phyloP scores from a whole-genome alignment of 169 alveolate species.

The Eimeria brunetti region DNA sequence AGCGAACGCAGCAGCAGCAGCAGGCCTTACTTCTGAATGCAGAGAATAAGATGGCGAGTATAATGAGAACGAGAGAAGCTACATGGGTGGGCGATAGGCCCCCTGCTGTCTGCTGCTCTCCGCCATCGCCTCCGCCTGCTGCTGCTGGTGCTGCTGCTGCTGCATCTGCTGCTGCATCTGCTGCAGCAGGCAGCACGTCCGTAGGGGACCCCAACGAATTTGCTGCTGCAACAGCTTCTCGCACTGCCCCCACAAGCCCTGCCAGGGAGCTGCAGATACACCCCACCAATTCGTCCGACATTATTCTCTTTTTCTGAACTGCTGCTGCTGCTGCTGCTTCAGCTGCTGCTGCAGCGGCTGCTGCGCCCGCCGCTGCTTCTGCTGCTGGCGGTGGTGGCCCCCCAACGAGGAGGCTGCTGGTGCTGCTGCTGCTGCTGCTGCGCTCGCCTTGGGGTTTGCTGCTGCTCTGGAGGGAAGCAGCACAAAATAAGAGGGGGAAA shows the following conservation, averaged over 20 bases:
- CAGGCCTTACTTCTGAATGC: background rate
- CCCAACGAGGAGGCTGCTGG: too few species aligned
- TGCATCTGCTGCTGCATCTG: background rate
- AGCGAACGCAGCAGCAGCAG: background rate
- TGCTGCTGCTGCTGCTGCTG: too few species aligned
- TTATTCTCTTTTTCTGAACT: too few species aligned
- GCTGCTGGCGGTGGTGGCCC: too few species aligned
- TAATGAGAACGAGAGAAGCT: constrained; percentile 21
- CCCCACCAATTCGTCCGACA: constrained; percentile 13
- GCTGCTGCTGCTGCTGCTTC: background rate
- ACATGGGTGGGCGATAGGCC: constrained; percentile 27
- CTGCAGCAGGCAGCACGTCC: constrained; percentile 6
- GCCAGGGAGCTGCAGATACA: background rate
- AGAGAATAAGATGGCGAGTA: constrained; percentile 27
- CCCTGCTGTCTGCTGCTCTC: background rate
- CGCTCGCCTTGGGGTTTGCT: too few species aligned
- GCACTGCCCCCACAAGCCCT: background rate
- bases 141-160: constrained; percentile 23
- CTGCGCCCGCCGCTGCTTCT: too few species aligned
- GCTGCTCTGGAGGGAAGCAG: too few species aligned
- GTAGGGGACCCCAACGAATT: background rate
- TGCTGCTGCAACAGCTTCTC: background rate
- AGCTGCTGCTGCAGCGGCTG: background rate
- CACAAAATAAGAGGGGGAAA: too few species aligned
- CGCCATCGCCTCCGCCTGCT: background rate